Percentiles rank a stretch among this genome's conserved stretches.
Evolutionary conservation across 495 filamentous ascomycete species (phyloP).

Genomic region (Talaromyces nanjingensis): DNA sequence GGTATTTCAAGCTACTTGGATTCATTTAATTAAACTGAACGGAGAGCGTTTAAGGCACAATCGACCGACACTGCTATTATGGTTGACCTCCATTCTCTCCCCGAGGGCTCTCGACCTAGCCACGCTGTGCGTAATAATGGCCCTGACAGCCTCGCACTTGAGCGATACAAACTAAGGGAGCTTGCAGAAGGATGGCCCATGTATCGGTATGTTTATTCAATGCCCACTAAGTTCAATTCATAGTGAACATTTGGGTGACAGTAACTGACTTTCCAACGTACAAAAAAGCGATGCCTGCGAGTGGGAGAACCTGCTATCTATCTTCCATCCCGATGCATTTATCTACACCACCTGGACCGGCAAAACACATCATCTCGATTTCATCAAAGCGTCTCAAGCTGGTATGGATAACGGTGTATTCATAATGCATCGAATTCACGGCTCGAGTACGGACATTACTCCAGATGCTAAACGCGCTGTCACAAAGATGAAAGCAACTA

Average conservation of each 20-base stretch:
- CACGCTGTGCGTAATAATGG: too few relatives aligned
- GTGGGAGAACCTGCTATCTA: conserved; percentile 57
- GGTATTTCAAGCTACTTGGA: neutral
- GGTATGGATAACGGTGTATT: conserved; percentile 56
- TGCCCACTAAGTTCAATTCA: too few relatives aligned
- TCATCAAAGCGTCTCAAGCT: conserved; percentile 52
- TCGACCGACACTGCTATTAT: too few relatives aligned
- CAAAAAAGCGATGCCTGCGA: conserved; percentile 48
- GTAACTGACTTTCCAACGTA: neutral
- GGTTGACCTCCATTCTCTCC: too few relatives aligned
- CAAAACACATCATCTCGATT: conserved; percentile 43
- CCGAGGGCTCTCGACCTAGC: too few relatives aligned
- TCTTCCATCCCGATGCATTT: conserved; percentile 51
- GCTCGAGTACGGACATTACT: conserved; percentile 49
- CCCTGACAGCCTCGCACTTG: conserved; percentile 28
- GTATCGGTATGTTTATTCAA: conserved; percentile 34
- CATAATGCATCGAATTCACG: conserved; percentile 62
- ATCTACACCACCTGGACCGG: conserved; percentile 62
- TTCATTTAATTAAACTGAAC: neutral
- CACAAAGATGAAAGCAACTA: conserved; percentile 65
- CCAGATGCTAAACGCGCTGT: conserved; percentile 44
- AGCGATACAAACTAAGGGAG: conserved; percentile 51
- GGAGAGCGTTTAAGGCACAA: too few relatives aligned
- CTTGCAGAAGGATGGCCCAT: conserved; percentile 64
- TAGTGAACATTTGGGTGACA: too few relatives aligned